phyloP scores from a whole-genome alignment of 2,329 filamentous ascomycete genomes.

The Pseudogymnoascus sp. region DNA sequence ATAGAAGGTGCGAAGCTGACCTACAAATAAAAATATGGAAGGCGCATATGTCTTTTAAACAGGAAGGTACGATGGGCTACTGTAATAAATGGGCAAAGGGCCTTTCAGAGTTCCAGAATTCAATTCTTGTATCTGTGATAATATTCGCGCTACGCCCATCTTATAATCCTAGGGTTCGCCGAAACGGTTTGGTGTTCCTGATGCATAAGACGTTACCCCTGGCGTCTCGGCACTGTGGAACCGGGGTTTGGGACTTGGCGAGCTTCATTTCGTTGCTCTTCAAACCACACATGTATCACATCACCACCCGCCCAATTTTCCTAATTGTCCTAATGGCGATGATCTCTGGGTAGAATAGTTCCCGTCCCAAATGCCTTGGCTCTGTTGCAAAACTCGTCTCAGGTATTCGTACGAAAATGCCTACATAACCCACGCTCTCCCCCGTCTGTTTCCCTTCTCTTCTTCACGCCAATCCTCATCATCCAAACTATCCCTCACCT shows the following conservation, averaged over 20 bases:
- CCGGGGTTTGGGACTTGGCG: not conserved
- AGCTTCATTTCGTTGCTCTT: not conserved
- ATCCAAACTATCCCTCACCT: not conserved
- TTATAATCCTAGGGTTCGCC: not conserved
- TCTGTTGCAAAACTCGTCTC: not conserved
- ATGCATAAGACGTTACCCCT: not conserved
- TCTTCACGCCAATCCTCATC: conserved; percentile 3
- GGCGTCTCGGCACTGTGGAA: not conserved
- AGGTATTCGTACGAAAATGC: not conserved
- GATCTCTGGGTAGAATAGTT: conserved; percentile 2
- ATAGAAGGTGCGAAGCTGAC: not conserved
- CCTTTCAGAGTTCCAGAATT: not conserved
- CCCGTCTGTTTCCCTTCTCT: not conserved
- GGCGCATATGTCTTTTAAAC: not conserved
- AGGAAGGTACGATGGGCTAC: not conserved
- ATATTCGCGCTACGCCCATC: not conserved
- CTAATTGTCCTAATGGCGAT: not conserved
- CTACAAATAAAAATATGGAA: not conserved
- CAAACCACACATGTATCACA: conserved; percentile 8
- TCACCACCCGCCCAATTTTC: not conserved
- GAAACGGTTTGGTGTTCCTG: not conserved
- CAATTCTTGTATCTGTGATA: not conserved
- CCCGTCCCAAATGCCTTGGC: conserved; percentile 1
- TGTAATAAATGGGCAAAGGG: not conserved
- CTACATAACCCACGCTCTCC: not conserved